Evolutionary conservation across 257 asterid species (phyloP), one percentile per base, ranked within the genome.

Genomic region (Avicennia marina): DNA sequence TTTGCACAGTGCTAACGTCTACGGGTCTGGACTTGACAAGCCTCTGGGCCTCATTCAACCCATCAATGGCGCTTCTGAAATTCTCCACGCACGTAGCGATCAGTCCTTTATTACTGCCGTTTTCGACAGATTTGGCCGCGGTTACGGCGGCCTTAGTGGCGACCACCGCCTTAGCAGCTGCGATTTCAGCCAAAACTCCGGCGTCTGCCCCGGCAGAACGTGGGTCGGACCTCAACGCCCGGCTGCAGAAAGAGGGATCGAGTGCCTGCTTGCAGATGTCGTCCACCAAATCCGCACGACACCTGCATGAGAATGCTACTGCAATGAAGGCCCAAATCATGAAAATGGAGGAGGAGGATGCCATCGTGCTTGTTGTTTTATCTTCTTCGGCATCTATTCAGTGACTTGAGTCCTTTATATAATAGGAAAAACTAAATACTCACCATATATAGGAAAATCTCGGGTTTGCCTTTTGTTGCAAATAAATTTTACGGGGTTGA

Each of bases 241-340:
- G 12, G 12, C 0, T 1, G 36, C 87, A 76, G 0, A 45, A 4
- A 13, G 60, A 4, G 1, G 71, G 64, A 1, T 41, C 56, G n/a
- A n/a, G n/a, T n/a, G n/a, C n/a, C n/a, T n/a, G n/a, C 0, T 46
- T 15, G 47, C 83, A 83, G 10, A 75, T n/a, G 0, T 67, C 53
- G 1, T 40, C 53, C 21, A 75, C 58, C 19, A 72, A 21, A 69
- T 74, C 78, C 1, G 70, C 82, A 19, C 24, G 40, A 17, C 42
- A 43, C 21, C 25, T 16, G 48, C 61, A 44, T 22, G 45, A 3
- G 7, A 59, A 13, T 31, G 56, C 44, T n/a, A n/a, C n/a, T n/a
- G n/a, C n/a, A n/a, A n/a, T n/a, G 38, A 53, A 29, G 34, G 34
- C 34, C 34, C 4, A 29, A 29, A 29, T 29, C 8, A 29, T 29